A percentile compares a stretch with the other conserved stretches of the same genome.
These are phyloP conservation scores for Recurvomyces mirabilis DNA, from an alignment of 495 filamentous ascomycete genomes.

Conservation along the genomic window DNA sequence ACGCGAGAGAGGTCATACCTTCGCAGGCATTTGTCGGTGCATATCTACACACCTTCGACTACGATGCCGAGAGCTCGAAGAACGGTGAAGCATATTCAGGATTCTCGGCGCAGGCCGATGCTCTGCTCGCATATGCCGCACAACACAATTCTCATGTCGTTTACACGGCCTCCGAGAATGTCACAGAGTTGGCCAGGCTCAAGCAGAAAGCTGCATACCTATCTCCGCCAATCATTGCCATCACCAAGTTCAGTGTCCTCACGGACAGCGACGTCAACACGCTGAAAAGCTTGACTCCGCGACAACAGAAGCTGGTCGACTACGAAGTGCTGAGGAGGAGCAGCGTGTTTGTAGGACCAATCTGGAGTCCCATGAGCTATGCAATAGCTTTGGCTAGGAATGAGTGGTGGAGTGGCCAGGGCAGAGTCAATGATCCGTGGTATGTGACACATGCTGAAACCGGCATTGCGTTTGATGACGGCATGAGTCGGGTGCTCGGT, in stretches of 20 bases:
- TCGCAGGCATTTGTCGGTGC: no score
- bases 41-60: no score
- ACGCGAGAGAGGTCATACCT: no score
- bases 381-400: constrained; percentile 30
- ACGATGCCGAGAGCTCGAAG: no score
- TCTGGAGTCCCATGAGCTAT: constrained; percentile 29
- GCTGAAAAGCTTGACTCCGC: constrained; percentile 22
- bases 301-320: constrained; percentile 32
- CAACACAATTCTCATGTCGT: constrained; percentile 18
- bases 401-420: constrained; percentile 10
- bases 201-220: constrained; percentile 6
- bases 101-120: constrained; percentile 13
- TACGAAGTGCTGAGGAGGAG: constrained; percentile 31
- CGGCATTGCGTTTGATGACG: constrained; percentile 15
- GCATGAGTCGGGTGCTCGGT: constrained; percentile 10
- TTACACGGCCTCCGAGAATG: constrained; percentile 26
- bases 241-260: constrained; percentile 21
- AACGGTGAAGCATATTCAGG: constrained; percentile 3
- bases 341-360: constrained; percentile 26
- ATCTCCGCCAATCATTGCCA: constrained; percentile 23
- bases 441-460: constrained; percentile 4
- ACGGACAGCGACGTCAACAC: constrained; percentile 19
- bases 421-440: constrained; percentile 13
- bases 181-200: constrained; percentile 20
- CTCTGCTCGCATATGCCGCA: constrained; percentile 7